Evolutionary conservation across 73 alveolate species (phyloP).

Genomic region (Paramecium biaurelia): DNA sequence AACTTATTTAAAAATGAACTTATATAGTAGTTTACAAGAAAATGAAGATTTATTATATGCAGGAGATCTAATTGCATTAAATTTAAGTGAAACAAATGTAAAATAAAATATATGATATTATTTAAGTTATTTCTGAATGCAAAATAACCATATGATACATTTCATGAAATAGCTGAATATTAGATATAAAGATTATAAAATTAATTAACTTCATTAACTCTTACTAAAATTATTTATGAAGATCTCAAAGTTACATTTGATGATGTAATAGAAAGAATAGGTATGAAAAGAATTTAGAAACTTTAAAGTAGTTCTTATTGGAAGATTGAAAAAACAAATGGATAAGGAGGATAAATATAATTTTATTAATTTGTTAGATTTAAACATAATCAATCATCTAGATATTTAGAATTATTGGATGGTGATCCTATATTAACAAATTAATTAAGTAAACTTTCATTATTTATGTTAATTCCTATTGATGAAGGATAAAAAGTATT

Average conservation of each 20-base stretch:
- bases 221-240: not conserved
- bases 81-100: constrained; percentile 41
- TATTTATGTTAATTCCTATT: constrained; percentile 12
- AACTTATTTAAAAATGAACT: not conserved
- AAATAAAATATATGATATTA: not conserved
- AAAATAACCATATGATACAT: constrained; percentile 9
- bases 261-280: constrained; percentile 48
- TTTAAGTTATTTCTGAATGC: constrained; percentile 22
- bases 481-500: not conserved
- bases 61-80: constrained; percentile 3
- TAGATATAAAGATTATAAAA: not conserved
- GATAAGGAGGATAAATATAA: not conserved
- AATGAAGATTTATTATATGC: constrained; percentile 1
- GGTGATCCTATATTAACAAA: not conserved
- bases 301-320: constrained; percentile 12
- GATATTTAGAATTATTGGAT: not conserved
- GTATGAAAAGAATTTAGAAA: constrained; percentile 17
- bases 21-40: not conserved
- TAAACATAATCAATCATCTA: not conserved
- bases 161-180: not conserved
- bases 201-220: not conserved
- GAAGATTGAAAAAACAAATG: constrained; percentile 11
- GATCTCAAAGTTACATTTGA: constrained; percentile 21
- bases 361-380: not conserved
- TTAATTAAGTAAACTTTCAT: not conserved